phyloP scores from a whole-genome alignment of 2,329 filamentous ascomycete genomes.

The Neopestalotiopsis clavispora region DNA sequence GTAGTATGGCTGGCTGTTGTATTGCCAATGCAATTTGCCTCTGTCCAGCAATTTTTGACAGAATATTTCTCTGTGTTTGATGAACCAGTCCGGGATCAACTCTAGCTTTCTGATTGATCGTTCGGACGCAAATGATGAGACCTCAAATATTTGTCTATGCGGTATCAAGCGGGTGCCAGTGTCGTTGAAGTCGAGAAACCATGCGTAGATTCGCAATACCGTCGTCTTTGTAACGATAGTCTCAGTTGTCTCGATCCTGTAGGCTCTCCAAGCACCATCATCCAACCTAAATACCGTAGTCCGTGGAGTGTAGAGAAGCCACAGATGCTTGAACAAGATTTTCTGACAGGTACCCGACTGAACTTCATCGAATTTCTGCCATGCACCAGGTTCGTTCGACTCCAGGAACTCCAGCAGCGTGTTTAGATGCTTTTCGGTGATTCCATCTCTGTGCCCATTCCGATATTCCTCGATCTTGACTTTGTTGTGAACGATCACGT shows the following conservation, averaged over 20 bases:
- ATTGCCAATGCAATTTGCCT: slow-evolving; percentile 17
- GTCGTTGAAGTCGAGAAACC: slow-evolving; percentile 25
- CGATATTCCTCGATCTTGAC: not conserved
- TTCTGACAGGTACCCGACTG: not conserved
- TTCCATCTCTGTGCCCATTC: not conserved
- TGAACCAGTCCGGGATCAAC: slow-evolving; percentile 23
- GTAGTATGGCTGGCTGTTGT: slow-evolving; percentile 14
- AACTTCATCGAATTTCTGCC: not conserved
- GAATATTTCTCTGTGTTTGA: not conserved
- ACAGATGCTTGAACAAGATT: slow-evolving; percentile 10
- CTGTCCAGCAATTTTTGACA: slow-evolving; percentile 14
- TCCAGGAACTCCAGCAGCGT: not conserved
- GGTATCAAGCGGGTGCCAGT: slow-evolving; percentile 23
- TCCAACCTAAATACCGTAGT: slow-evolving; percentile 22
- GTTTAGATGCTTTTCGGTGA: not conserved
- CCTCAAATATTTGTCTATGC: slow-evolving; percentile 17
- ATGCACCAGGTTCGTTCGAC: not conserved
- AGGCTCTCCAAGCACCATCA: slow-evolving; percentile 23
- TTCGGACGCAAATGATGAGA: slow-evolving; percentile 21
- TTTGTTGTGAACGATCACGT: slow-evolving; percentile 10
- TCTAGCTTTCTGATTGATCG: slow-evolving; percentile 19
- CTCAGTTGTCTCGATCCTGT: slow-evolving; percentile 20
- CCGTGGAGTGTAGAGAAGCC: slow-evolving; percentile 23
- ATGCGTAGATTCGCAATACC: slow-evolving; percentile 20
- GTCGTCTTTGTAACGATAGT: not conserved